Evolutionary conservation across 106 monocot species (phyloP), one percentile per base, ranked within the genome.

Genomic region (Phalaenopsis equestris): DNA sequence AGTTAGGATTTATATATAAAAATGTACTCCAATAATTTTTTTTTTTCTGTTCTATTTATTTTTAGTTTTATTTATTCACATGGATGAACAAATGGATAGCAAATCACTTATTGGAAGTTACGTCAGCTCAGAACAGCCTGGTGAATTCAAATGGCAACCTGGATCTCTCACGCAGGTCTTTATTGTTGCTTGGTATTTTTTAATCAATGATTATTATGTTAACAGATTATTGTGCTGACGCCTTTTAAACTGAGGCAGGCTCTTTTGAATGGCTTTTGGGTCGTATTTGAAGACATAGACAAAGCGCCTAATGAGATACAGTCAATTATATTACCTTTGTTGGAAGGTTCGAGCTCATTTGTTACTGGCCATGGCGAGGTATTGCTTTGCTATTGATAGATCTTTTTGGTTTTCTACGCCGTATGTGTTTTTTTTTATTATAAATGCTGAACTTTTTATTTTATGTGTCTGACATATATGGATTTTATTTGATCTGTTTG

Each of bases 51-150:
- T 47, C 3, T 12, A 19, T 43, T 24, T 48, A 65, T 56, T 76
- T 87, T 75, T 82, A 97, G 98, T 98, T 80, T 70, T 98, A 73
- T 91, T 90, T 76, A 94, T 98, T 84, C 92, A 98, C 85, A 90
- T 93, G 91, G 98, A 98, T 86, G 92, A 94, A 11, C 98, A 94
- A 89, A 91, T 94, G 92, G 98, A 98, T 85, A 84, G 89, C 80
- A 98, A 88, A 85, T 89, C 92, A 72, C 78, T 98, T 61, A 76
- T 98, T 75, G 98, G 98, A n/a, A 93, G 90, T 70, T 98, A 94
- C 55, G 78, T 94, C 46, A 89, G 94, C 81, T 80, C 98, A 65
- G 98, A 98, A 43, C 74, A 87, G 81, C 98, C 98, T 77, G 98
- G 98, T 80, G 89, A 98, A 84, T 98, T 98, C 74, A 88, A 82